Percentiles rank a stretch among this genome's conserved stretches.
These are phyloP conservation scores for Exophiala phaeomuriformis DNA, from an alignment of 2,329 filamentous ascomycete species.

Conservation along the genomic window DNA sequence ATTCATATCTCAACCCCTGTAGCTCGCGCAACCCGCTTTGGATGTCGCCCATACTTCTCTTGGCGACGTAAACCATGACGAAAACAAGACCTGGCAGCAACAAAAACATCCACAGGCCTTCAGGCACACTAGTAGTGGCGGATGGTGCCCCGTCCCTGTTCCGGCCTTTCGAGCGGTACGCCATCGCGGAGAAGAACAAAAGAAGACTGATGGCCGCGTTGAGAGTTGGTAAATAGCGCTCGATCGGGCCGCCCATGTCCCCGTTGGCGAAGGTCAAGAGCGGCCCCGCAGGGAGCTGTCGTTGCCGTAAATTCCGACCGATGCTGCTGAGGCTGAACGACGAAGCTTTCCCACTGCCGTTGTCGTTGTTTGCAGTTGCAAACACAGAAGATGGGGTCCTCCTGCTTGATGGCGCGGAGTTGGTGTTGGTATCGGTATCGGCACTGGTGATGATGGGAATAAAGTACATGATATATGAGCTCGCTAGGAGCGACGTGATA, in stretches of 20 bases:
- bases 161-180: conserved; percentile 4
- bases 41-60: conserved; percentile 23
- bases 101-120: conserved; percentile 25
- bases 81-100: conserved; percentile 23
- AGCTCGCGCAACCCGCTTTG: conserved; percentile 20
- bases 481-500: conserved; percentile 23
- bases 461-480: conserved; percentile 23
- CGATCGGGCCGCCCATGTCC: conserved; percentile 13
- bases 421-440: not conserved
- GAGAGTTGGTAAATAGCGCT: conserved; percentile 18
- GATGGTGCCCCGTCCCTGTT: not conserved
- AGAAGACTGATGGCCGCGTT: conserved; percentile 19
- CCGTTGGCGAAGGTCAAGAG: conserved; percentile 2
- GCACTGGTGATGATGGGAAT: conserved; percentile 2
- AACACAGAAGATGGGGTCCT: not conserved
- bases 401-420: not conserved
- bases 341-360: not conserved
- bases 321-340: too few species aligned
- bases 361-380: not conserved
- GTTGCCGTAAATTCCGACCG: not conserved
- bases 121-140: conserved; percentile 6
- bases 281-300: not conserved
- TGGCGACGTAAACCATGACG: conserved; percentile 21
- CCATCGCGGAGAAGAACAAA: conserved; percentile 14
- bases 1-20: conserved; percentile 24